Evolutionary conservation across 2,329 filamentous ascomycete species (phyloP).

Genomic region (Ophiocordyceps australis): DNA sequence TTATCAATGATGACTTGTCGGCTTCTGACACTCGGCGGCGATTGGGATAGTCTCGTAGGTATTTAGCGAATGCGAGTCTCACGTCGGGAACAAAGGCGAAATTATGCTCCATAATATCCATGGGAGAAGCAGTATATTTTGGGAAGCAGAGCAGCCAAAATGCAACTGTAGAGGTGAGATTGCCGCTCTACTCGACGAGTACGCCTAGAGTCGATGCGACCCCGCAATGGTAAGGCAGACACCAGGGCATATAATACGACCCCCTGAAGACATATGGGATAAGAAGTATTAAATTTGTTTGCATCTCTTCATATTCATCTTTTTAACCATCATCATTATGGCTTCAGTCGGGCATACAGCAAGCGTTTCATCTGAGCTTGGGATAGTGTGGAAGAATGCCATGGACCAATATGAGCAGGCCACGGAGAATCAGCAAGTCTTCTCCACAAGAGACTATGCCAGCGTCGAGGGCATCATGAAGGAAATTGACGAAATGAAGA

Average conservation of each 20-base stretch:
- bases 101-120: constrained; percentile 1
- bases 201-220: constrained; percentile 1
- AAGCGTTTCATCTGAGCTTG: constrained; percentile 1
- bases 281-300: no score
- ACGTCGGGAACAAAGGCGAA: constrained; percentile 1
- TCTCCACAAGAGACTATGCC: neutral
- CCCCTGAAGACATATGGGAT: no score
- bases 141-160: no score
- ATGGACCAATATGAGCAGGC: neutral
- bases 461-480: neutral
- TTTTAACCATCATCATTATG: neutral
- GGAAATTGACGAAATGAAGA: constrained; percentile 1
- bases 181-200: constrained; percentile 2
- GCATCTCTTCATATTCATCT: no score
- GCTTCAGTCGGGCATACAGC: neutral
- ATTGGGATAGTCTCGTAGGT: constrained; percentile 1
- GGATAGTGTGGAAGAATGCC: constrained; percentile 1
- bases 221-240: no score
- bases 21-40: constrained; percentile 1
- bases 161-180: neutral
- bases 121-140: neutral
- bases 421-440: neutral
- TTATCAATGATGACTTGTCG: neutral
- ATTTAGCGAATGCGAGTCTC: constrained; percentile 1
- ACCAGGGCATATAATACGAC: no score